A percentile compares a stretch with the other conserved stretches of the same genome.
These are phyloP conservation scores for Neurospora crassa DNA, from an alignment of 2,329 filamentous ascomycete genomes.

Conservation along the genomic window DNA sequence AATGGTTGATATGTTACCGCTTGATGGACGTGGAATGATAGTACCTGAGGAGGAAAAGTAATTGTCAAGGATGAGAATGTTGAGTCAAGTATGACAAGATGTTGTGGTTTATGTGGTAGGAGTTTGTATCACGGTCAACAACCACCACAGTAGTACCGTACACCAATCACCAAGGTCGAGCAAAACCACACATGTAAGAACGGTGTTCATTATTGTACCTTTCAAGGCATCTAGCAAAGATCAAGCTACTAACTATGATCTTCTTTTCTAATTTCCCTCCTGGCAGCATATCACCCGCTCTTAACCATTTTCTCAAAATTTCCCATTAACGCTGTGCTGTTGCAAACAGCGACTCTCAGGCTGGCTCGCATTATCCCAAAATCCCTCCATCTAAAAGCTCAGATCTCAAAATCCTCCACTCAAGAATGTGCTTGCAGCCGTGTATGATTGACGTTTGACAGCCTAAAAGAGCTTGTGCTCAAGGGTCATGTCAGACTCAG, in stretches of 20 bases:
- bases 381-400: not conserved
- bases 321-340: not conserved
- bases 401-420: not conserved
- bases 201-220: not conserved
- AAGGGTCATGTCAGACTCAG: slow-evolving; percentile 96
- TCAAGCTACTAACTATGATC: not conserved
- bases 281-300: not conserved
- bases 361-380: not conserved
- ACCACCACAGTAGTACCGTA: not conserved
- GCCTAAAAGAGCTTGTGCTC: slow-evolving; percentile 91
- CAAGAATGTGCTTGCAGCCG: not conserved
- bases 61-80: not conserved
- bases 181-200: not conserved
- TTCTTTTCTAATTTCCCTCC: not conserved
- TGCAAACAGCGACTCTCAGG: not conserved
- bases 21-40: not conserved
- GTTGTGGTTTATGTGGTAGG: not conserved
- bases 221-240: not conserved
- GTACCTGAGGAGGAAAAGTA: not conserved
- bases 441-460: not conserved
- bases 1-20: not conserved
- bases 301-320: not conserved
- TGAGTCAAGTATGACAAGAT: not conserved
- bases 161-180: not conserved
- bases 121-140: not conserved